Percentiles rank a stretch among this genome's conserved stretches.
phyloP scores from a whole-genome alignment of 805 yeast species.

The Candida dajiaensis region DNA sequence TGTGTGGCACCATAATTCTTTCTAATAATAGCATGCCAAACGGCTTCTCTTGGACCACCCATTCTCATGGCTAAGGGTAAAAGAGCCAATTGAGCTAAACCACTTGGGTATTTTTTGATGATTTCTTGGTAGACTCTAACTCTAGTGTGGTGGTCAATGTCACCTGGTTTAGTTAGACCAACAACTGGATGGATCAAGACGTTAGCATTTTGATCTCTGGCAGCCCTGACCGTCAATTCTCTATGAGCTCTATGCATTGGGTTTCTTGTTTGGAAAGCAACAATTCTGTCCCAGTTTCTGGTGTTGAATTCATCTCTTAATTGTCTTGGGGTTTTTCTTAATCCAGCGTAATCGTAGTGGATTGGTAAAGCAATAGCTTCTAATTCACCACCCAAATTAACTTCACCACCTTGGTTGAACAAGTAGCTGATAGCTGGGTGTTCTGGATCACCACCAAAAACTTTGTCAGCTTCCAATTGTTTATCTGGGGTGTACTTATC shows the following conservation, averaged over 20 bases:
- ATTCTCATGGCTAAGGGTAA: constrained; percentile 97
- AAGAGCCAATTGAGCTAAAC: constrained; percentile 83
- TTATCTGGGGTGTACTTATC: constrained; percentile 83
- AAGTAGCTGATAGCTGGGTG: constrained; percentile 88
- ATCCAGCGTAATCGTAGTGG: constrained; percentile 85
- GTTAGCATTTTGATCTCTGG: constrained; percentile 83
- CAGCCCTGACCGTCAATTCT: constrained; percentile 93
- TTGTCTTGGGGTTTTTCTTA: constrained; percentile 87
- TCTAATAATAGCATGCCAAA: constrained; percentile 96
- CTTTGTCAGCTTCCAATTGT: constrained; percentile 70
- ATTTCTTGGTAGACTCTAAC: constrained; percentile 92
- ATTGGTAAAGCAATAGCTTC: constrained; percentile 80
- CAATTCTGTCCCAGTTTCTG: constrained; percentile 83
- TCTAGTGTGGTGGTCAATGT: constrained; percentile 95
- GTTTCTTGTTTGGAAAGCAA: constrained; percentile 96
- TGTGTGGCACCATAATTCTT: constrained; percentile 96
- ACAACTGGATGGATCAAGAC: constrained; percentile 95
- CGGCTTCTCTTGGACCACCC: constrained; percentile 98
- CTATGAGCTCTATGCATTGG: constrained; percentile 99
- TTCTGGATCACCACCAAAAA: constrained; percentile 94
- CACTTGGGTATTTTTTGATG: constrained; percentile 88
- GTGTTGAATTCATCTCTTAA: constrained; percentile 76
- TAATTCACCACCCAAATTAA: constrained; percentile 81
- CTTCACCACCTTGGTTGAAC: constrained; percentile 68
- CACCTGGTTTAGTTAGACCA: constrained; percentile 96